Conservation (phyloP, 116 monocot genomes). For the Cymodocea nodosa region DNA sequence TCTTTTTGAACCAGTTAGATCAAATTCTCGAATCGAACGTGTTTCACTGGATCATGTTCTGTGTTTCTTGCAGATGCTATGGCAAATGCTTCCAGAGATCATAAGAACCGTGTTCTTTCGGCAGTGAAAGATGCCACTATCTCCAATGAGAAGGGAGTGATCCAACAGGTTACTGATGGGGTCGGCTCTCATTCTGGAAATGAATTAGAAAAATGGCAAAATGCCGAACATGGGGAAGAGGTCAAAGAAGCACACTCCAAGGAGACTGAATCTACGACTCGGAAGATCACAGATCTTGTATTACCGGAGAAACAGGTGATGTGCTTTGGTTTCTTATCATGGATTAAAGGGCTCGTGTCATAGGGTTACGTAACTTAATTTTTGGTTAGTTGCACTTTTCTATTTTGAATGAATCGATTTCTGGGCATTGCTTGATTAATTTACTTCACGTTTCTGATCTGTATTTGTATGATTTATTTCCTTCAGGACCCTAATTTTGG, state of each 20-base stretch:
- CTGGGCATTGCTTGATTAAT: no score
- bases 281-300: not conserved
- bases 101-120: conserved; percentile 55
- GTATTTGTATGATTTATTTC: not conserved
- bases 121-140: conserved; percentile 23
- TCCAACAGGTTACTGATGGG: conserved; percentile 23
- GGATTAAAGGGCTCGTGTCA: no score
- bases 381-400: no score
- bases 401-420: no score
- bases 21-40: not conserved
- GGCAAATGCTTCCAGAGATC: conserved; percentile 22
- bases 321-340: no score
- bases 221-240: not conserved
- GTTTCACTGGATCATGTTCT: not conserved
- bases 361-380: no score
- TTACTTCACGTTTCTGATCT: no score
- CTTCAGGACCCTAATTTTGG: conserved; percentile 23
- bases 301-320: not conserved
- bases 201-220: conserved; percentile 6
- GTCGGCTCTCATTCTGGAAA: conserved; percentile 6
- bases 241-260: not conserved
- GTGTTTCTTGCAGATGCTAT: conserved; percentile 19
- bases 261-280: not conserved
- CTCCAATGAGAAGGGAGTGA: conserved; percentile 19
- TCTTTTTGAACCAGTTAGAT: not conserved